Evolutionary conservation across 129 eudicot species (phyloP), one percentile per base, ranked within the genome.

Genomic region (Flaveria linearis): DNA sequence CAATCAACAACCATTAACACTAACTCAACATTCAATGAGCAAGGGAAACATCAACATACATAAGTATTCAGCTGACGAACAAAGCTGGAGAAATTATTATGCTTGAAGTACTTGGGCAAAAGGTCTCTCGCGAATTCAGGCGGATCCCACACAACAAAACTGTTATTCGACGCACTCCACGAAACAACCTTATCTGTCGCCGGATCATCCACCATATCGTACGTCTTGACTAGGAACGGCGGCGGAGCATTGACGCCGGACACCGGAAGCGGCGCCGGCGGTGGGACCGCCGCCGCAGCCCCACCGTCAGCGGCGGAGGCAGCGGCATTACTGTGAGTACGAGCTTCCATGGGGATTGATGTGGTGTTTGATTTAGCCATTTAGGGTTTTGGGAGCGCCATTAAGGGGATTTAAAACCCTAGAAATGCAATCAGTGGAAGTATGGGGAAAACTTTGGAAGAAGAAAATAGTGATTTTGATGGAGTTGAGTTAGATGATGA

Each of bases 141-240:
- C 9, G 91, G 91, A 75, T 92, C 92, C 96, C 98, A 89, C 5
- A 92, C 93, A 62, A 92, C 76, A 81, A 92, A 92, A 81, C 93
- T 92, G 49, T 92, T 92, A 78, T 90, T 86, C 0, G 87, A 77
- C 5, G 90, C 39, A 66, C 96, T 90, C 98, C 98, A 92, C 0
- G 98, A 92, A 49, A 92, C 98, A 9, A 92, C 86, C 45, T 78
- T 70, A 71, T 92, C 93, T 11, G 96, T 89, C 0, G 88, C 68
- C 53, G 93, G 96, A 75, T 92, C 97, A 26, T 92, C 93, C 14
- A 92, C 97, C 96, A 92, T 89, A 41, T 92, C 96, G 84, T 92
- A 92, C 3, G 97, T 89, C 63, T 92, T 92, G 30, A 85, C 89
- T 10, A 92, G 81, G 60, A 92, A 92, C 64, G 96, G 96, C 69